Conservation (phyloP, 2,329 filamentous ascomycete genomes). For the Xylariomycetidae sp. region DNA sequence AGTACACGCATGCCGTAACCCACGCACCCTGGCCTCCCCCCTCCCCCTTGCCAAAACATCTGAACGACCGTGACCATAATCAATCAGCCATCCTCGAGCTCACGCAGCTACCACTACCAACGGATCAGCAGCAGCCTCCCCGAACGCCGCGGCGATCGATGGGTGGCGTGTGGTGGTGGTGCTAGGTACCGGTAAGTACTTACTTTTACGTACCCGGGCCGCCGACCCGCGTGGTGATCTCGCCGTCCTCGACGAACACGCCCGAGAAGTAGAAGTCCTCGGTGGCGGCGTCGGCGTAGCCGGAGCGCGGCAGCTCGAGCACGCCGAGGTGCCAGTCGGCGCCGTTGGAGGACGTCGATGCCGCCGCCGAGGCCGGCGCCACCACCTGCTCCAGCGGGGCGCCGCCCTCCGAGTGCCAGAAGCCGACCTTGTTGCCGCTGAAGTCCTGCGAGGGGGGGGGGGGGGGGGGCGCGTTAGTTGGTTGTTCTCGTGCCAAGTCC, state of each 20-base stretch:
- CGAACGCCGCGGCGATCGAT: too few relatives aligned
- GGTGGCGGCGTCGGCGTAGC: slow-evolving; percentile 44
- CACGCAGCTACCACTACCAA: too few relatives aligned
- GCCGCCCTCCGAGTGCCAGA: slow-evolving; percentile 64
- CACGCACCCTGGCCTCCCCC: too few relatives aligned
- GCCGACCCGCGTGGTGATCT: slow-evolving; percentile 29
- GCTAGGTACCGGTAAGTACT: too few relatives aligned
- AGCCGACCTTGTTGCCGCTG: slow-evolving; percentile 50
- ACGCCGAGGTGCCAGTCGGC: slow-evolving; percentile 69
- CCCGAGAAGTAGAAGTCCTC: slow-evolving; percentile 72
- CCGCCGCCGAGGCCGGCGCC: slow-evolving; percentile 51
- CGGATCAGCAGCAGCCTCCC: too few relatives aligned
- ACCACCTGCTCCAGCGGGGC: slow-evolving; percentile 53
- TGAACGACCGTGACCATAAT: too few relatives aligned
- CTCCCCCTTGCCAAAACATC: too few relatives aligned
- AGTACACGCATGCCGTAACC: too few relatives aligned
- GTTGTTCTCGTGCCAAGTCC: too few relatives aligned
- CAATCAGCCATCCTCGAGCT: too few relatives aligned
- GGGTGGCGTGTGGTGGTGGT: too few relatives aligned
- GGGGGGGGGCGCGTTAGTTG: background rate
- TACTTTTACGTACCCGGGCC: too few relatives aligned
- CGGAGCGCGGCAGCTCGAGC: slow-evolving; percentile 55
- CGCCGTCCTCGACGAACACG: slow-evolving; percentile 61
- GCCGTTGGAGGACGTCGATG: slow-evolving; percentile 61
- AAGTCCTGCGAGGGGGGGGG: slow-evolving; percentile 41